phyloP scores from a whole-genome alignment of 1,284 basidiomycete species.

The Sporisorium iseilematis-ciliati region DNA sequence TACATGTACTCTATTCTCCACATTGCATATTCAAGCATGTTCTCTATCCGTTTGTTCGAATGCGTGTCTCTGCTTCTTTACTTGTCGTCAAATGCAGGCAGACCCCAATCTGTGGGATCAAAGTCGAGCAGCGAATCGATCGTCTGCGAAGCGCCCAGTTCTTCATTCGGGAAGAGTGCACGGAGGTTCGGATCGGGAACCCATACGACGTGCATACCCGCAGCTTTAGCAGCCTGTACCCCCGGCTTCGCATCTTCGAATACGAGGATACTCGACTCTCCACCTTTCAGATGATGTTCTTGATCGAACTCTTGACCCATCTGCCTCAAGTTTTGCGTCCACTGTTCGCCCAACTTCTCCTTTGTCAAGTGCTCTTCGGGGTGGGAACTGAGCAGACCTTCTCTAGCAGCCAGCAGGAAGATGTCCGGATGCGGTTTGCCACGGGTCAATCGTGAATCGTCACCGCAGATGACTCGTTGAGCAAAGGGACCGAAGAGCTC shows the following conservation, averaged over 20 bases:
- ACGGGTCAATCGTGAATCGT: conserved; percentile 58
- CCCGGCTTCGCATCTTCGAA: conserved; percentile 69
- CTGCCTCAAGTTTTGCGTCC: conserved; percentile 41
- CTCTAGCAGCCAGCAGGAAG: conserved; percentile 66
- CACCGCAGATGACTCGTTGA: conserved; percentile 64
- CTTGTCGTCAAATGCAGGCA: conserved; percentile 57
- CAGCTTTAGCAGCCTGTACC: conserved; percentile 63
- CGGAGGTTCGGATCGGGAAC: conserved; percentile 63
- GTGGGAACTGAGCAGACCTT: conserved; percentile 56
- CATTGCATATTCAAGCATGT: not conserved
- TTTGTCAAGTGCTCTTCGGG: conserved; percentile 20
- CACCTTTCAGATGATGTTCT: conserved; percentile 43
- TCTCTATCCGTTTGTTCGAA: not conserved
- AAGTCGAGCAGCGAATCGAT: conserved; percentile 64
- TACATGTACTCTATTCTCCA: conserved; percentile 9
- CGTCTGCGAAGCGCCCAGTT: conserved; percentile 61
- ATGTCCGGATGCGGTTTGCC: conserved; percentile 69
- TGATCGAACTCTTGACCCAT: conserved; percentile 59
- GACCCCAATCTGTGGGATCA: conserved; percentile 63
- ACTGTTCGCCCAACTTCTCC: conserved; percentile 32
- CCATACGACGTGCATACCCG: conserved; percentile 69
- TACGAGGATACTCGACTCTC: conserved; percentile 65
- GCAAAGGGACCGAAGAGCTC: conserved; percentile 63
- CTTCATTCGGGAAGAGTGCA: conserved; percentile 44
- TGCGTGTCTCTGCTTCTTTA: not conserved